Conservation (phyloP, 805 yeast genomes). For the Kodamaea nitidulidarum region DNA sequence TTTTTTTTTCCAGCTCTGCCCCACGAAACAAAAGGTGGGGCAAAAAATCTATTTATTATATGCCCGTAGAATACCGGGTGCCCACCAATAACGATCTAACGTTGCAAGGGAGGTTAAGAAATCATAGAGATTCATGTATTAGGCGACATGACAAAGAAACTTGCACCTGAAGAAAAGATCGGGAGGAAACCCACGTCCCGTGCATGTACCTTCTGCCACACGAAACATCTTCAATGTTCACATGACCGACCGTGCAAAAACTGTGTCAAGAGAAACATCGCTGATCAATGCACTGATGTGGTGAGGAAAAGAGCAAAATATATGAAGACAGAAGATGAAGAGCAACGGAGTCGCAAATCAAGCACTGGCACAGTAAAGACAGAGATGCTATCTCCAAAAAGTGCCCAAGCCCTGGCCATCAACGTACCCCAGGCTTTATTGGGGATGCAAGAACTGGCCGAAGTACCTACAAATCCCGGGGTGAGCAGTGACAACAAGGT, state of each 20-base stretch:
- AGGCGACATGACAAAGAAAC: constrained; percentile 54
- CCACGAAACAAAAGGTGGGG: neutral
- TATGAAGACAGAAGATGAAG: constrained; percentile 13
- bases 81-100: neutral
- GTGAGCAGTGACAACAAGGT: constrained; percentile 9
- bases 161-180: constrained; percentile 50
- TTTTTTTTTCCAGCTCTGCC: too few species aligned
- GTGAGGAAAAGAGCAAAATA: constrained; percentile 50
- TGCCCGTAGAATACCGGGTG: constrained; percentile 6
- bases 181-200: constrained; percentile 58
- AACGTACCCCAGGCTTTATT: neutral
- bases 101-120: neutral
- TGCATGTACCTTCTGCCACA: constrained; percentile 72
- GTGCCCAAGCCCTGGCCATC: neutral
- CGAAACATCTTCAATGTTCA: constrained; percentile 72
- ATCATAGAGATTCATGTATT: neutral
- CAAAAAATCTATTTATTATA: neutral
- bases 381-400: neutral
- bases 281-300: constrained; percentile 53
- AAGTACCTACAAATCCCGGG: neutral
- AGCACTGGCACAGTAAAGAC: neutral
- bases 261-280: constrained; percentile 60
- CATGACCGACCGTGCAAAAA: constrained; percentile 66
- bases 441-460: neutral
- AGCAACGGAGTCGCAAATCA: neutral